A percentile compares a stretch with the other conserved stretches of the same genome.
These are phyloP conservation scores for Dillenia turbinata DNA, from an alignment of 164 flowering plant genomes.

Conservation along the genomic window DNA sequence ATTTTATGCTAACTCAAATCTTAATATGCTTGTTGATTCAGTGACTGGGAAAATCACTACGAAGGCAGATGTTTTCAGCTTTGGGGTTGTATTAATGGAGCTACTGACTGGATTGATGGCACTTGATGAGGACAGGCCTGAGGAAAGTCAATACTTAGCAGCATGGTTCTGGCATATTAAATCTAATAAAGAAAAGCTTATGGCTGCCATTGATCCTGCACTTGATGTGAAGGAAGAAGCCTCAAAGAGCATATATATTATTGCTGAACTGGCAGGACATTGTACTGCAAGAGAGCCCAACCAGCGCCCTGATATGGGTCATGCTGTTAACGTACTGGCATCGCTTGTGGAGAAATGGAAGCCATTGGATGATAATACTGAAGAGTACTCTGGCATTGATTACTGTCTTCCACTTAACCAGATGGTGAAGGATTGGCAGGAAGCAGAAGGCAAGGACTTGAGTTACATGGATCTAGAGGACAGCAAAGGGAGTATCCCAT, in stretches of 20 bases:
- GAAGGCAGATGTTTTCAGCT: constrained; percentile 63
- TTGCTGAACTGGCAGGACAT: constrained; percentile 65
- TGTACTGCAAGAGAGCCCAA: constrained; percentile 58
- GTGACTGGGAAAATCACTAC: constrained; percentile 65
- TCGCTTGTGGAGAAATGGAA: constrained; percentile 61
- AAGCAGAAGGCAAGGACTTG: constrained; percentile 44
- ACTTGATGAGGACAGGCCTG: constrained; percentile 54
- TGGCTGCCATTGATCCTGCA: constrained; percentile 43
- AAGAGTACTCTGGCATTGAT: constrained; percentile 57
- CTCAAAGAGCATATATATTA: constrained; percentile 31
- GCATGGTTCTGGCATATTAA: constrained; percentile 58
- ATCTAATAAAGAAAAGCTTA: constrained; percentile 37
- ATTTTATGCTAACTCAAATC: neutral
- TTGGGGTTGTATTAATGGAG: constrained; percentile 65
- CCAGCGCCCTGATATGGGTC: constrained; percentile 65
- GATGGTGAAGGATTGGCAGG: constrained; percentile 69
- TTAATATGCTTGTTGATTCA: constrained; percentile 16
- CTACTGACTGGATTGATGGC: constrained; percentile 58
- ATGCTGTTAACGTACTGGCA: constrained; percentile 54
- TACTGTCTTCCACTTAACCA: constrained; percentile 56
- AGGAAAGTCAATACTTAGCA: constrained; percentile 56
- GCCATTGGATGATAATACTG: constrained; percentile 38
- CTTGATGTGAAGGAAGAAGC: constrained; percentile 40
- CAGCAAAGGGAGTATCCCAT: constrained; percentile 54
- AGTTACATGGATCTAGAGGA: constrained; percentile 40